Percentiles rank a stretch among this genome's conserved stretches.
Conservation (phyloP, 2,329 filamentous ascomycete genomes). For the Ophiostoma tasmaniense region DNA sequence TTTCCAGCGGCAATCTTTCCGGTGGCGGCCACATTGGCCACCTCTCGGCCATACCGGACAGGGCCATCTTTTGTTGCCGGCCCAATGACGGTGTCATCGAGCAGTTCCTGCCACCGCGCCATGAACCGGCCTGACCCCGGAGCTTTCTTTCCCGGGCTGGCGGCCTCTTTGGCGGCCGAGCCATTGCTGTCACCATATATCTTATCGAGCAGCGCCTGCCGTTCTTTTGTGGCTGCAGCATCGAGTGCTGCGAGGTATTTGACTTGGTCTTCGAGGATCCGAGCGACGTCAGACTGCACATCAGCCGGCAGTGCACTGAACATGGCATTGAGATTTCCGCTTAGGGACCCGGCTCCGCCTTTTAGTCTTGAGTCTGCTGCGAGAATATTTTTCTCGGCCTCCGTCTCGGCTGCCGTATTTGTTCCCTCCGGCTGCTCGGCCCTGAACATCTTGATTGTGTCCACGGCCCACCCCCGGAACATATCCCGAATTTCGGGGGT, state of each 20-base stretch:
- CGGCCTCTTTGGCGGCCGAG: neutral
- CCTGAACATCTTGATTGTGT: constrained; percentile 48
- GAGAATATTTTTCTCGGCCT: neutral
- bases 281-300: constrained; percentile 38
- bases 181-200: constrained; percentile 14
- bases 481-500: constrained; percentile 56
- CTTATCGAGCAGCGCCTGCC: constrained; percentile 48
- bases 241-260: constrained; percentile 50
- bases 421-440: constrained; percentile 16
- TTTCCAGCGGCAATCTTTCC: constrained; percentile 28
- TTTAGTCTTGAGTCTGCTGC: constrained; percentile 18
- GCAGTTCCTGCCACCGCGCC: constrained; percentile 60
- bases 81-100: constrained; percentile 57
- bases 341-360: constrained; percentile 34
- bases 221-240: constrained; percentile 42
- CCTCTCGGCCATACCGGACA: constrained; percentile 45
- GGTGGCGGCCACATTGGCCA: constrained; percentile 28
- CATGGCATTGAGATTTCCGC: constrained; percentile 32
- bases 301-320: constrained; percentile 39
- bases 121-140: constrained; percentile 65
- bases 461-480: constrained; percentile 53
- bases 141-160: neutral
- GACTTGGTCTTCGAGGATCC: constrained; percentile 51
- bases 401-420: neutral
- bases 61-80: constrained; percentile 45